A percentile compares a stretch with the other conserved stretches of the same genome.
Evolutionary conservation across 257 asterid species (phyloP).

Genomic region (Ilex aquifolium): DNA sequence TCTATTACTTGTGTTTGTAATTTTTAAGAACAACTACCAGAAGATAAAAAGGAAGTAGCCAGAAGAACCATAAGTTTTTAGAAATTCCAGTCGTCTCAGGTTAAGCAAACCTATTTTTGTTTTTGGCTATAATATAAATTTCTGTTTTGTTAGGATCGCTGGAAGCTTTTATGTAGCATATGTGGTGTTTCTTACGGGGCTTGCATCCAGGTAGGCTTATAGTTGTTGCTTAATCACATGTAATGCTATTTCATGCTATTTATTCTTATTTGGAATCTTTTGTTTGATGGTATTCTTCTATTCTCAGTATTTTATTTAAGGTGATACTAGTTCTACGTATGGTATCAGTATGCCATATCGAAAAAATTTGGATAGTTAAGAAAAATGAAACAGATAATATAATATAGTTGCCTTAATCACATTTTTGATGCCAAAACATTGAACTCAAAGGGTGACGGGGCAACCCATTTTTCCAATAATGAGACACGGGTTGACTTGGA

Average conservation of each 20-base stretch:
- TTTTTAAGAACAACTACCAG: background rate
- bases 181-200: conserved; percentile 95
- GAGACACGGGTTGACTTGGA: too few relatives aligned
- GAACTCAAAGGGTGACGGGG: too few relatives aligned
- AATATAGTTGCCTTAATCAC: too few relatives aligned
- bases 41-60: background rate
- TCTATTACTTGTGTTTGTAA: background rate
- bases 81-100: conserved; percentile 5
- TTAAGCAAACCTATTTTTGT: conserved; percentile 12
- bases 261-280: conserved; percentile 3
- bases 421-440: too few relatives aligned
- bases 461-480: too few relatives aligned
- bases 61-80: background rate
- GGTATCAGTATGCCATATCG: too few relatives aligned
- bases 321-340: too few relatives aligned
- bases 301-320: too few relatives aligned
- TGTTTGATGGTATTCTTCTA: too few relatives aligned
- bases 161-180: conserved; percentile 94
- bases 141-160: conserved; percentile 66
- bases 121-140: background rate
- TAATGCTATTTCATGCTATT: background rate
- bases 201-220: conserved; percentile 78
- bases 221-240: conserved; percentile 8
- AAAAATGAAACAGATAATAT: too few relatives aligned
- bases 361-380: too few relatives aligned